These are phyloP conservation scores for Aspergillus saccharolyticus DNA, from an alignment of 495 filamentous ascomycete genomes.

Conservation along the genomic window DNA sequence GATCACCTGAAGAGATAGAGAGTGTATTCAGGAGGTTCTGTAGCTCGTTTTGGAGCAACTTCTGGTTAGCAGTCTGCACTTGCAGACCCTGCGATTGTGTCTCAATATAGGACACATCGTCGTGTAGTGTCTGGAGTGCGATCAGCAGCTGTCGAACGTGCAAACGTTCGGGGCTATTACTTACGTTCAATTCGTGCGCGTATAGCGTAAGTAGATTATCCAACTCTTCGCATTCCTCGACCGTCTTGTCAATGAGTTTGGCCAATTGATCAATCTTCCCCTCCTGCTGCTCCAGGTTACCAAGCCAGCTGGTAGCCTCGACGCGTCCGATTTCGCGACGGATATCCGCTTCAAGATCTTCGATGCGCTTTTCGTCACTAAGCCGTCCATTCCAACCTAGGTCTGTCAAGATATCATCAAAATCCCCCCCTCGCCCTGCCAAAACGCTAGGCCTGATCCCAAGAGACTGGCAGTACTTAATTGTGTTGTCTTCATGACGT, in stretches of 20 bases:
- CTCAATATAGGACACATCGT: conserved; percentile 95
- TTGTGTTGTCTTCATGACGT: conserved; percentile 66
- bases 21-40: conserved; percentile 77
- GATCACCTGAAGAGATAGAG: conserved; percentile 70
- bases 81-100: conserved; percentile 94
- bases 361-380: conserved; percentile 65
- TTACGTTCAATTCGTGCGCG: conserved; percentile 85
- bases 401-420: conserved; percentile 76
- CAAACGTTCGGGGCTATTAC: conserved; percentile 24
- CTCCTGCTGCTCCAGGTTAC: conserved; percentile 82
- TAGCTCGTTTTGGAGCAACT: conserved; percentile 83
- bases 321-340: conserved; percentile 83
- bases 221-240: conserved; percentile 91
- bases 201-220: conserved; percentile 91
- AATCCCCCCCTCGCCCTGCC: conserved; percentile 62
- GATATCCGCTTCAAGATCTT: conserved; percentile 75
- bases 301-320: conserved; percentile 89
- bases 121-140: conserved; percentile 70
- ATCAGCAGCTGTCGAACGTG: conserved; percentile 30
- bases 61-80: conserved; percentile 95
- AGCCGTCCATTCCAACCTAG: conserved; percentile 85
- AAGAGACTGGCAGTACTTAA: conserved; percentile 70
- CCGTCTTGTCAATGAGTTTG: conserved; percentile 76
- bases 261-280: conserved; percentile 80
- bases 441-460: conserved; percentile 68